These are phyloP conservation scores for Quercus phellos DNA, from an alignment of 331 rosid species.

Conservation along the genomic window DNA sequence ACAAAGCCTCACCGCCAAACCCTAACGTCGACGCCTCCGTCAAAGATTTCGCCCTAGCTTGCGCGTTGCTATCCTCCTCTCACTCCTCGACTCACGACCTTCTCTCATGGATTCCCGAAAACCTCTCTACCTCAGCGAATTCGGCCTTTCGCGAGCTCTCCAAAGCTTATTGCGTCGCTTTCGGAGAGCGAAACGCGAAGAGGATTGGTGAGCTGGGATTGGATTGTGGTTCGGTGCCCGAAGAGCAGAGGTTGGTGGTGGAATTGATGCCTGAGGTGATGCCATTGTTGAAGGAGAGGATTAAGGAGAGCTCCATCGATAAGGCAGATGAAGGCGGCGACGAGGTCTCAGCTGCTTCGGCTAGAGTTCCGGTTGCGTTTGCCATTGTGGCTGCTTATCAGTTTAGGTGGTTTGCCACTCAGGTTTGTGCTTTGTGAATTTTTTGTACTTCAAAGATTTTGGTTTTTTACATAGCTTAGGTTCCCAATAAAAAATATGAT, in stretches of 20 bases:
- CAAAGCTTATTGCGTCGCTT: constrained; percentile 25
- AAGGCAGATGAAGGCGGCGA: constrained; percentile 46
- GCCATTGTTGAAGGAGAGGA: constrained; percentile 56
- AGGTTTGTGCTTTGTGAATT: constrained; percentile 32
- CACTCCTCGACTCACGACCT: constrained; percentile 41
- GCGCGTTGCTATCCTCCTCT: constrained; percentile 59
- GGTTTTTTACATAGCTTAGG: neutral
- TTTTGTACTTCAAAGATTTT: neutral
- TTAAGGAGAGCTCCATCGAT: constrained; percentile 77
- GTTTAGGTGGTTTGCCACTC: constrained; percentile 80
- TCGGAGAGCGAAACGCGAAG: constrained; percentile 22
- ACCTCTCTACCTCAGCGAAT: constrained; percentile 43
- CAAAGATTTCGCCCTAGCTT: constrained; percentile 62
- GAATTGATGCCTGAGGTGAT: constrained; percentile 63
- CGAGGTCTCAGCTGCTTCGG: constrained; percentile 81
- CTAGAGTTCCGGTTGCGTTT: constrained; percentile 66
- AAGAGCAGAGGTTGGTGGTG: constrained; percentile 50
- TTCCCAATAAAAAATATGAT: too few relatives aligned
- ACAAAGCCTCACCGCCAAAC: constrained; percentile 7
- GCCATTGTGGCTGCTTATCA: constrained; percentile 76
- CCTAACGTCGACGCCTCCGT: constrained; percentile 34
- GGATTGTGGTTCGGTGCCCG: constrained; percentile 27
- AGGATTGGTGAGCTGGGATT: constrained; percentile 46
- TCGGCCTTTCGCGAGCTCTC: constrained; percentile 49
- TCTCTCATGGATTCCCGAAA: constrained; percentile 65